Evolutionary conservation across 495 filamentous ascomycete genomes (phyloP).

Genomic region (Trichoderma virens): DNA sequence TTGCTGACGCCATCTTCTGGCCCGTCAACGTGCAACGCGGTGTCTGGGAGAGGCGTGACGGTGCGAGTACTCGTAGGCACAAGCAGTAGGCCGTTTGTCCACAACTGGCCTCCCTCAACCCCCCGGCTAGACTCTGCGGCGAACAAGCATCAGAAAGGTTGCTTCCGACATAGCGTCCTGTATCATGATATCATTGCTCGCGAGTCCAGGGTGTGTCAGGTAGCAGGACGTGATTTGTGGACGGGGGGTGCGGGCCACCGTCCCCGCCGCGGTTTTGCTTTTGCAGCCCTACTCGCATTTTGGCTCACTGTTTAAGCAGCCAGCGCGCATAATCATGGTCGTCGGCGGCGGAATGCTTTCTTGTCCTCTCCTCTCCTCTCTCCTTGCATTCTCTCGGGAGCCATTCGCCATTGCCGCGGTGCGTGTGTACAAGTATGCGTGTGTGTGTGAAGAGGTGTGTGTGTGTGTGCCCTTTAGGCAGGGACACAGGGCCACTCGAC

Average conservation of each 20-base stretch:
- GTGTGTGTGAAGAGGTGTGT: not conserved
- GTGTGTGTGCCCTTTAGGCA: not conserved
- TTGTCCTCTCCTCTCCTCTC: not conserved
- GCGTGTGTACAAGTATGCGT: no score
- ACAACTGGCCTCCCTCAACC: not conserved
- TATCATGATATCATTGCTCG: constrained; percentile 19
- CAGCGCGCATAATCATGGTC: constrained; percentile 7
- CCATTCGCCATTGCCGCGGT: not conserved
- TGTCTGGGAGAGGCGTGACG: not conserved
- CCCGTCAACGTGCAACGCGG: constrained; percentile 4
- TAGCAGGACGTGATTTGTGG: constrained; percentile 1
- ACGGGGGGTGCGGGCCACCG: constrained; percentile 3
- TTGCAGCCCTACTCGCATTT: constrained; percentile 6
- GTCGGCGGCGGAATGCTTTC: not conserved
- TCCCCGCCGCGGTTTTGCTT: not conserved
- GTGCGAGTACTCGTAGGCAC: not conserved
- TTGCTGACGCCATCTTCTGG: constrained; percentile 6
- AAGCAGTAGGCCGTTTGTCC: not conserved
- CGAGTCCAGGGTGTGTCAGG: constrained; percentile 1
- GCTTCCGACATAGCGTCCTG: constrained; percentile 16
- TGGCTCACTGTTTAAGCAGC: not conserved
- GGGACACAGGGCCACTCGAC: not conserved
- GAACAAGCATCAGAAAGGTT: constrained; percentile 12
- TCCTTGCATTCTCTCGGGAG: not conserved
- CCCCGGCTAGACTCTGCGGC: constrained; percentile 8